Evolutionary conservation across 2,329 filamentous ascomycete species (phyloP), one percentile per base, ranked within the genome.

Genomic region (Sporothrix sp.): DNA sequence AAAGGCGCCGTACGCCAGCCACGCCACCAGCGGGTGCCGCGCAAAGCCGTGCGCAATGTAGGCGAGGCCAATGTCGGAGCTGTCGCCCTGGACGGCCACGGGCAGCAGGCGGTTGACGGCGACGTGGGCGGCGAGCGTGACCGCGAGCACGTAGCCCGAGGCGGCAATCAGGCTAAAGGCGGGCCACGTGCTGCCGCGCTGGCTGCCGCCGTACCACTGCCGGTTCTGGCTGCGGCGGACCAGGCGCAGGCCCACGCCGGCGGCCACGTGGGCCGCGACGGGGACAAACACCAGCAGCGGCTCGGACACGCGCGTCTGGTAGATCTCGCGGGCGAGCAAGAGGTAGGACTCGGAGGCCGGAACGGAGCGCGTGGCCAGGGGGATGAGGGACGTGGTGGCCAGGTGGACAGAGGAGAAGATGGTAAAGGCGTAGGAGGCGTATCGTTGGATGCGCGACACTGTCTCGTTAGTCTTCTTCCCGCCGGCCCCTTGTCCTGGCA

Each of bases 41-140:
- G 85, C 81, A 62, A 96, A 93, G 3, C 87, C 87, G 66, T 97
- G 90, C 11, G 83, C 80, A 7, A 96, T 82, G 64, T 86, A 97
- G 11, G 80, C 82, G 11, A 97, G 71, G 0, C 87, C 86, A 36
- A 96, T 82, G 49, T 91, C 84, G n/a, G 87, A 86, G 60, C 82
- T 89, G 53, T 90, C 88, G 7, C 90, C 90, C 49, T 94, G 86
- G 39, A 88, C 76, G 25, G 79, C 71, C 30, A 90, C 66, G 2
- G 93, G 91, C 23, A 94, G 71, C 3, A 80, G 67, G 30, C 91
- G 79, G 64, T 94, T 95, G 52, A 89, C 73, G 55, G 82, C 77
- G 3, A 84, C 76, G 65, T 97, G 91, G 6, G 79, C 79, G 1
- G 75, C 71, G 23, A 91, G 73, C 18, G 91, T 68, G 0, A 77